Conservation (phyloP, 208 protist species). For the Borovskyia barvae region DNA sequence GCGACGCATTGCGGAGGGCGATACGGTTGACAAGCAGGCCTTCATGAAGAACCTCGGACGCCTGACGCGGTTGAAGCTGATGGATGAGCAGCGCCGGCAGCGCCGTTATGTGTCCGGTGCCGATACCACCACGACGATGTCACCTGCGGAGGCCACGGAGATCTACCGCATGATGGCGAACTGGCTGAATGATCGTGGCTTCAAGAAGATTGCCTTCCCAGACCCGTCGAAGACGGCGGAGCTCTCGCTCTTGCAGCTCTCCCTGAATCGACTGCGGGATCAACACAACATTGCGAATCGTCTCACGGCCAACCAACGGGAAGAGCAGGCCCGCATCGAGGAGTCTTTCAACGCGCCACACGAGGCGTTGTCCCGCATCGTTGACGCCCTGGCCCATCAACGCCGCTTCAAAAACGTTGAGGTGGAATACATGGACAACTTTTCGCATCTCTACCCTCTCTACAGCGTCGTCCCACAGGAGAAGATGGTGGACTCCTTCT, state of each 20-base stretch:
- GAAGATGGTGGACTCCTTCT: conserved; percentile 99
- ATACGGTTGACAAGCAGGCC: conserved; percentile 99
- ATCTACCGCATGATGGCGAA: conserved; percentile 99
- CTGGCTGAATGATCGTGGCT: conserved; percentile 99
- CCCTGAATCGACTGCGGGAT: conserved; percentile 99
- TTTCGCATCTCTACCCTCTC: conserved; percentile 99
- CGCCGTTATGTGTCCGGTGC: conserved; percentile 98
- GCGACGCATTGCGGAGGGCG: conserved; percentile 98
- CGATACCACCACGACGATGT: conserved; percentile 87
- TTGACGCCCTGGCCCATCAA: conserved; percentile 98
- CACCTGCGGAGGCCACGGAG: conserved; percentile 97
- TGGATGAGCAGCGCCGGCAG: conserved; percentile 99
- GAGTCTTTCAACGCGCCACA: conserved; percentile 99
- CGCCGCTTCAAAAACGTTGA: conserved; percentile 99
- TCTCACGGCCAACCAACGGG: conserved; percentile 98
- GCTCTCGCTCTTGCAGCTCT: conserved; percentile 99
- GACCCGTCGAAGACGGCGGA: conserved; percentile 99
- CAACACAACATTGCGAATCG: conserved; percentile 98
- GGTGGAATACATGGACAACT: conserved; percentile 99
- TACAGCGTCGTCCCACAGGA: conserved; percentile 99
- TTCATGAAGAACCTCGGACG: conserved; percentile 99
- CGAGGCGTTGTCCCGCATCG: conserved; percentile 98
- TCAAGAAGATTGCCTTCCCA: conserved; percentile 99
- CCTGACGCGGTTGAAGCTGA: conserved; percentile 99
- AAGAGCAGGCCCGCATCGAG: conserved; percentile 99